Evolutionary conservation across 352 stramenopile genomes (phyloP).

Genomic region (Phytophthora chlamydospora): DNA sequence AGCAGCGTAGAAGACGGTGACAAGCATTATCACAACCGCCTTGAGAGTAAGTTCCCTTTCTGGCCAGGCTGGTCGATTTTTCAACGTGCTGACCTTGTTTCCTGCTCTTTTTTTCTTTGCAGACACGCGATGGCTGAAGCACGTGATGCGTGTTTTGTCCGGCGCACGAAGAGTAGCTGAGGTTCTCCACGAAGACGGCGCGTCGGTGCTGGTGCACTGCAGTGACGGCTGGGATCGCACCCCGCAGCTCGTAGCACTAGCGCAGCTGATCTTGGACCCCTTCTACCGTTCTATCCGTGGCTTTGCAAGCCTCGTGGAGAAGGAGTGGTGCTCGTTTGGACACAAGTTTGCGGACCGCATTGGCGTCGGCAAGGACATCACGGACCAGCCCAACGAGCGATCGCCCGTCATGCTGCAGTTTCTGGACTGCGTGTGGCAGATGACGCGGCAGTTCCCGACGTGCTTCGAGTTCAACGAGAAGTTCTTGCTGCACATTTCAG

Average conservation of each 20-base stretch:
- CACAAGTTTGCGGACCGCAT: slow-evolving; percentile 91
- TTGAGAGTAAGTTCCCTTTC: slow-evolving; percentile 68
- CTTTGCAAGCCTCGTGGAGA: slow-evolving; percentile 85
- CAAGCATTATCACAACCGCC: slow-evolving; percentile 87
- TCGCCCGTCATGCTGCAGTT: slow-evolving; percentile 90
- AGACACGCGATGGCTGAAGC: slow-evolving; percentile 97
- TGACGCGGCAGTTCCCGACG: slow-evolving; percentile 89
- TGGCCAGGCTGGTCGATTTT: not conserved
- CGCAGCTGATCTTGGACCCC: slow-evolving; percentile 86
- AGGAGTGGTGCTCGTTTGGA: slow-evolving; percentile 90
- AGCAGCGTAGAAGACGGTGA: slow-evolving; percentile 85
- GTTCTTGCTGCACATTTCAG: slow-evolving; percentile 80
- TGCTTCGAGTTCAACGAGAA: slow-evolving; percentile 91
- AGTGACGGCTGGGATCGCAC: slow-evolving; percentile 90
- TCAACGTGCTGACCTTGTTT: slow-evolving; percentile 4
- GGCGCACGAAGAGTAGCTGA: slow-evolving; percentile 75
- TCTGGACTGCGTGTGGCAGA: slow-evolving; percentile 88
- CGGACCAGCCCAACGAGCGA: slow-evolving; percentile 80
- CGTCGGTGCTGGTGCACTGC: slow-evolving; percentile 86
- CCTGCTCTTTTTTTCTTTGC: slow-evolving; percentile 8
- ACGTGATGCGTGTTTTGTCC: slow-evolving; percentile 91
- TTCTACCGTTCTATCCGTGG: slow-evolving; percentile 88
- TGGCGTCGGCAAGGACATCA: slow-evolving; percentile 81
- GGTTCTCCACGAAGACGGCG: slow-evolving; percentile 85
- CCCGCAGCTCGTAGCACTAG: slow-evolving; percentile 78